These are phyloP conservation scores for Kurtzmaniella quercitrusa DNA, from an alignment of 1,139 yeast genomes.

Conservation along the genomic window DNA sequence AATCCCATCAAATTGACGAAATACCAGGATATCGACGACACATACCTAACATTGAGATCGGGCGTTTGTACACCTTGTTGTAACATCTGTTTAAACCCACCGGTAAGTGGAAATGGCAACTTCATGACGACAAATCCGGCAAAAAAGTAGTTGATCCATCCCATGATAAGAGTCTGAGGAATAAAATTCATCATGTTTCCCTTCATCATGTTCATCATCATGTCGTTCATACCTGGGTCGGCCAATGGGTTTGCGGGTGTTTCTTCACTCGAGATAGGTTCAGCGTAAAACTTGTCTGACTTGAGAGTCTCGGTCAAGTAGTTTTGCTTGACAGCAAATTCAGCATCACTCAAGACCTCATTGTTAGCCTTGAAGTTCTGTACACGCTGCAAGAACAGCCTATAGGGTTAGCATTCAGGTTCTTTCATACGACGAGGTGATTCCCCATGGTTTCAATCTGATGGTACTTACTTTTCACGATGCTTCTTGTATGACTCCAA, in stretches of 20 bases:
- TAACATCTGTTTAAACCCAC: constrained; percentile 85
- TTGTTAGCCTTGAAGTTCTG: constrained; percentile 47
- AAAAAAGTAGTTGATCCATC: constrained; percentile 92
- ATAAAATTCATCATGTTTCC: constrained; percentile 38
- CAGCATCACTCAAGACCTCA: constrained; percentile 38
- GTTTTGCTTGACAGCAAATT: constrained; percentile 46
- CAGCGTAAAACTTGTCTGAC: constrained; percentile 47
- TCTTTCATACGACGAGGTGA: too few species aligned
- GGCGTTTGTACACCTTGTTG: constrained; percentile 84
- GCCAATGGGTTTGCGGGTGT: constrained; percentile 58
- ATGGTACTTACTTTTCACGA: constrained; percentile 50
- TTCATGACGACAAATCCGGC: constrained; percentile 30
- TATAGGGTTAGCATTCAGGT: constrained; percentile 10
- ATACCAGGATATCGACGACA: constrained; percentile 97
- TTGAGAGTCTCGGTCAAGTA: constrained; percentile 44
- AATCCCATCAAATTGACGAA: constrained; percentile 85
- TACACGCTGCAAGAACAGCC: constrained; percentile 54
- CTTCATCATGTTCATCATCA: constrained; percentile 8
- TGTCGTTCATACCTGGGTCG: constrained; percentile 42
- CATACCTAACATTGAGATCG: constrained; percentile 88
- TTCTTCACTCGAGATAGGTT: constrained; percentile 39
- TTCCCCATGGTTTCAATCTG: too few species aligned
- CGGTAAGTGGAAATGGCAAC: constrained; percentile 63
- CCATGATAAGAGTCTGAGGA: constrained; percentile 93
- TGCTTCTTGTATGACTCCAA: constrained; percentile 47